Evolutionary conservation across 1,284 basidiomycete species (phyloP).

Genomic region (Ustilago nuda): DNA sequence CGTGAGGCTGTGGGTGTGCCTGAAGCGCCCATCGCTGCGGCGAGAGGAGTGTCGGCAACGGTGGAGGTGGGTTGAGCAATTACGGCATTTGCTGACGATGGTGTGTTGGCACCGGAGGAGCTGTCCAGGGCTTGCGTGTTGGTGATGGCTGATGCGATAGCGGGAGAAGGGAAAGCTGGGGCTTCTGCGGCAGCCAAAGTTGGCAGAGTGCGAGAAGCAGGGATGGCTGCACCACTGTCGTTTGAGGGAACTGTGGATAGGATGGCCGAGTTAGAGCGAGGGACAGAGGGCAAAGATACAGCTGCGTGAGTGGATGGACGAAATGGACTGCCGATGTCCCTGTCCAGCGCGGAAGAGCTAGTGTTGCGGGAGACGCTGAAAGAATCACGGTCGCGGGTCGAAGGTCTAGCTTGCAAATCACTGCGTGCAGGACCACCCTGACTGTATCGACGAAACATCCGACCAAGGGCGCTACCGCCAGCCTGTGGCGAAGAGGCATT

Average conservation of each 20-base stretch:
- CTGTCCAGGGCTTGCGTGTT: background rate
- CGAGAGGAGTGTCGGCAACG: conserved; percentile 12
- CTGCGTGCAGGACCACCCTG: conserved; percentile 36
- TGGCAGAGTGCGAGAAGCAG: conserved; percentile 26
- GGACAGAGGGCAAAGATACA: conserved; percentile 13
- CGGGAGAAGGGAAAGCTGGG: conserved; percentile 11
- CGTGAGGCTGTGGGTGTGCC: conserved; percentile 13
- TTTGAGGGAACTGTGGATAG: background rate
- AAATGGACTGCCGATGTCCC: conserved; percentile 21
- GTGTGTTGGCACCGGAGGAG: conserved; percentile 9
- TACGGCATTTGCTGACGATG: conserved; percentile 2
- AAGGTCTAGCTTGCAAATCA: conserved; percentile 23
- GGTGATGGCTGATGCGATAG: conserved; percentile 1
- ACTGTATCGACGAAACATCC: conserved; percentile 62
- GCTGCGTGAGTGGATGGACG: conserved; percentile 14
- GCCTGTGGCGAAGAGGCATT: conserved; percentile 5
- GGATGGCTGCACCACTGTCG: conserved; percentile 13
- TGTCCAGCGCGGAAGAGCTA: conserved; percentile 30
- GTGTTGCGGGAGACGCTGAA: conserved; percentile 34
- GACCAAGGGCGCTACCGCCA: conserved; percentile 50
- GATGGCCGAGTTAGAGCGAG: conserved; percentile 30
- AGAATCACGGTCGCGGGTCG: conserved; percentile 24
- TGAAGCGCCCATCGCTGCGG: conserved; percentile 6
- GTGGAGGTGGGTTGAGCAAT: conserved; percentile 7
- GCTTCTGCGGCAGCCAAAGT: conserved; percentile 7